Base-by-base conservation (phyloP, 257 asterid genomes). In the Coffea canephora region DNA sequence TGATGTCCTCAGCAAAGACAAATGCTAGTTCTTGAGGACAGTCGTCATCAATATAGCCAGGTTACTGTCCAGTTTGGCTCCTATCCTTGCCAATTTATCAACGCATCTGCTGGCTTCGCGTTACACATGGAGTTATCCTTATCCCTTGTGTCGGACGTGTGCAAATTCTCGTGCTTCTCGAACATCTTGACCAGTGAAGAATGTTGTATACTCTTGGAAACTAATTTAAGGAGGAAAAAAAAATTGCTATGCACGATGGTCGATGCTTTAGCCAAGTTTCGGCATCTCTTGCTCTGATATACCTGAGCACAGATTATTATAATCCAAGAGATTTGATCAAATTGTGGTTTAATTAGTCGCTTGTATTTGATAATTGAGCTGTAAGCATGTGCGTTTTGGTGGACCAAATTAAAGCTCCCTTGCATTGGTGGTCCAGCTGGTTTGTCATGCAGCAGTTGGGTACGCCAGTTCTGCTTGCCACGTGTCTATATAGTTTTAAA, bases 401-500 rank as follows among this genome's bases (percentile, higher is more conserved):
- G 69, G 62, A 23, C 55, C 11, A 39, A 39, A 39, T 8, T 46
- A 18, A 75, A 57, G 36, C 78, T 13, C 19, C 41, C 68, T 55
- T 27, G 10, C 19, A 21, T 54, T 55, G 19, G 78, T 36, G 69
- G 78, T 36, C 78, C 78, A 39, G 43, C 5, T 39, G n/a, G 13
- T 16, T 9, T 4, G 0, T 39, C n/a, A 12, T 39, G 1, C 25
- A 57, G 55, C 45, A 12, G 43, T 61, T n/a, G 14, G n/a, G 43
- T 50, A 19, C 8, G 3, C 43, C 34, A 19, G 19, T 15, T 73
- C 6, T 39, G 10, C 2, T 25, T 59, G 57, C 59, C 78, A 57
- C 31, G 39, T 59, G 78, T 75, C 78, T n/a, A 57, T n/a, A 39
- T 59, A 10, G 66, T 62, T 45, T 75, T 61, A 41, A 75, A 75